These are phyloP conservation scores for Citrus maxima DNA, from an alignment of 345 rosid species.

Conservation along the genomic window DNA sequence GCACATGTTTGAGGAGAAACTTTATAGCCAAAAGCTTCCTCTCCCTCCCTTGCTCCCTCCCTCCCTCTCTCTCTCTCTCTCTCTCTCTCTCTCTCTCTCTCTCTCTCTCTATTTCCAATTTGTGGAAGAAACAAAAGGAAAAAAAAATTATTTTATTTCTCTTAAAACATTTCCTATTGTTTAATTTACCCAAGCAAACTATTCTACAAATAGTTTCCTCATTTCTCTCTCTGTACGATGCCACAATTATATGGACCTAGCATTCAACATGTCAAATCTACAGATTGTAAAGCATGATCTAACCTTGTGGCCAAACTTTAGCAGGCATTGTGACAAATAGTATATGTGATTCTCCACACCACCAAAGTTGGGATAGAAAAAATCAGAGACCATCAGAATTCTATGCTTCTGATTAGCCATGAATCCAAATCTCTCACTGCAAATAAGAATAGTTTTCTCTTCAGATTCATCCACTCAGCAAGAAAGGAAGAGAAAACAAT, in stretches of 20 bases:
- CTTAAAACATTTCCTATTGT: not conserved
- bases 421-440: constrained; percentile 23
- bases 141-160: not conserved
- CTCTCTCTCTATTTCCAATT: not conserved
- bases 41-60: not conserved
- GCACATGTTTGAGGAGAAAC: not conserved
- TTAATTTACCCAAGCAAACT: not conserved
- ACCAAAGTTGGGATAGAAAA: constrained; percentile 95
- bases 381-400: constrained; percentile 92
- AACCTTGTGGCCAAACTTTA: constrained; percentile 96
- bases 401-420: constrained; percentile 63
- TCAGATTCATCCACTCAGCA: not conserved
- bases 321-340: constrained; percentile 84
- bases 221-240: not conserved
- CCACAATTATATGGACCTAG: not conserved
- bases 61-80: too few species aligned
- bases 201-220: not conserved
- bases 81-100: too few species aligned
- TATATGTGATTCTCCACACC: constrained; percentile 96
- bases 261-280: not conserved
- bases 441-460: not conserved
- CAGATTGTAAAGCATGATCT: constrained; percentile 1
- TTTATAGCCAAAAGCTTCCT: not conserved
- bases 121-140: not conserved
- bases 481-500: not conserved